Evolutionary conservation across 2,329 filamentous ascomycete species (phyloP).

Genomic region (Dactylonectria macrodidyma): DNA sequence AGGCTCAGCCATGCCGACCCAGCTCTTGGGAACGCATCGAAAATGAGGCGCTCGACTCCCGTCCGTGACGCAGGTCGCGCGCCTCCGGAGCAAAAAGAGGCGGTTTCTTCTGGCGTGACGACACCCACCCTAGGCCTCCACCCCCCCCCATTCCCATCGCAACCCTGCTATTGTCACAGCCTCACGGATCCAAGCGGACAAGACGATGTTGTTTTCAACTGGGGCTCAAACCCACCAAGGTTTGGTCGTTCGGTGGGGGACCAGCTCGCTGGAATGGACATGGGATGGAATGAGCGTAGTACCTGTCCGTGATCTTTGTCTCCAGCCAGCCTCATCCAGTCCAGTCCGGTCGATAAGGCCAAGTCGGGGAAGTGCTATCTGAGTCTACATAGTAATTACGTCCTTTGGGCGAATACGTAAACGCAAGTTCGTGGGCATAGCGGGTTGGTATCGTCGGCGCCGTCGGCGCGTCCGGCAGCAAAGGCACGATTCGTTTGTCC

Average conservation of each 20-base stretch:
- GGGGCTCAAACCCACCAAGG: slow-evolving; percentile 30
- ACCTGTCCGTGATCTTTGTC: slow-evolving; percentile 27
- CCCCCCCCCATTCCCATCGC: slow-evolving; percentile 22
- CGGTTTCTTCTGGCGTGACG: slow-evolving; percentile 37
- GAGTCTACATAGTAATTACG: background rate
- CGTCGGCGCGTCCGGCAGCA: slow-evolving; percentile 23
- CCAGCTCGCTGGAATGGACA: slow-evolving; percentile 44
- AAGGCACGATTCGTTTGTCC: slow-evolving; percentile 8
- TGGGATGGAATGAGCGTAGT: slow-evolving; percentile 36
- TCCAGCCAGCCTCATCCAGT: slow-evolving; percentile 1
- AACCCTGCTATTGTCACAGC: slow-evolving; percentile 16
- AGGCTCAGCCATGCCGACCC: slow-evolving; percentile 54
- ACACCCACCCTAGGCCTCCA: slow-evolving; percentile 28
- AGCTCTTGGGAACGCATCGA: slow-evolving; percentile 49
- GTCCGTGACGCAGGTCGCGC: slow-evolving; percentile 42
- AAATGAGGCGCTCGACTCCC: slow-evolving; percentile 48
- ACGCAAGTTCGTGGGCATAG: background rate
- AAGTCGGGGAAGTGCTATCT: too few relatives aligned
- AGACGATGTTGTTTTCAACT: slow-evolving; percentile 12
- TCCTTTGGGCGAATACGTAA: background rate
- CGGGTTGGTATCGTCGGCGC: too few relatives aligned
- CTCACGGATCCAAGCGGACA: slow-evolving; percentile 2
- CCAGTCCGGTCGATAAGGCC: slow-evolving; percentile 15
- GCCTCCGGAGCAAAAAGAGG: slow-evolving; percentile 3
- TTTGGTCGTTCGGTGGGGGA: slow-evolving; percentile 31